Evolutionary conservation across 441 rosid genomes (phyloP).

Genomic region (Adansonia madagascariensis): DNA sequence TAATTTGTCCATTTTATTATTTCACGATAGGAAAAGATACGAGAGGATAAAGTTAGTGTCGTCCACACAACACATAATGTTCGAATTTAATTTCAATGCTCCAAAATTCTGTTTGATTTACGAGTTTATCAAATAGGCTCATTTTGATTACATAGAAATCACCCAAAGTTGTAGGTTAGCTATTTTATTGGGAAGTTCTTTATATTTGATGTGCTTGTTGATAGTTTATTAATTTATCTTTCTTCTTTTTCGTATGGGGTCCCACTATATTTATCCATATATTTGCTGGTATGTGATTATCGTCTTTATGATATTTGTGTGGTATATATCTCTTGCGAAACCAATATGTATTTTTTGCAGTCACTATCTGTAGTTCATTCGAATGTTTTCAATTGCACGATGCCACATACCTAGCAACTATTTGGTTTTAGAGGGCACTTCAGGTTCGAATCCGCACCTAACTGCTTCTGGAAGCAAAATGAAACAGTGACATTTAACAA

Average conservation of each 20-base stretch:
- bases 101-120: slow-evolving; percentile 21
- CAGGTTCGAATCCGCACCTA: neutral
- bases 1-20: slow-evolving; percentile 23
- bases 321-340: slow-evolving; percentile 5
- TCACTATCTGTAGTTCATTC: slow-evolving; percentile 6
- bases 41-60: slow-evolving; percentile 32
- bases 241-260: slow-evolving; percentile 29
- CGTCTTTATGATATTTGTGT: slow-evolving; percentile 22
- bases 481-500: slow-evolving; percentile 1
- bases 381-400: neutral
- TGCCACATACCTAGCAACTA: neutral
- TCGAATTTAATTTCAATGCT: slow-evolving; percentile 30
- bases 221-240: neutral
- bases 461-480: slow-evolving; percentile 10
- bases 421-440: neutral
- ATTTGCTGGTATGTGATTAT: slow-evolving; percentile 33
- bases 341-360: slow-evolving; percentile 10
- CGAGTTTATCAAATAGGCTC: slow-evolving; percentile 10
- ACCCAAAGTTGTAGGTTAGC: slow-evolving; percentile 13
- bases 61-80: slow-evolving; percentile 36
- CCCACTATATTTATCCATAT: slow-evolving; percentile 40
- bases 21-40: neutral
- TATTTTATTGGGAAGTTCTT: slow-evolving; percentile 8
- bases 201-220: slow-evolving; percentile 27
- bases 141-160: slow-evolving; percentile 21